Conservation (phyloP, 192 early-diverging fungal genomes). For the Backusella mclennaniae region DNA sequence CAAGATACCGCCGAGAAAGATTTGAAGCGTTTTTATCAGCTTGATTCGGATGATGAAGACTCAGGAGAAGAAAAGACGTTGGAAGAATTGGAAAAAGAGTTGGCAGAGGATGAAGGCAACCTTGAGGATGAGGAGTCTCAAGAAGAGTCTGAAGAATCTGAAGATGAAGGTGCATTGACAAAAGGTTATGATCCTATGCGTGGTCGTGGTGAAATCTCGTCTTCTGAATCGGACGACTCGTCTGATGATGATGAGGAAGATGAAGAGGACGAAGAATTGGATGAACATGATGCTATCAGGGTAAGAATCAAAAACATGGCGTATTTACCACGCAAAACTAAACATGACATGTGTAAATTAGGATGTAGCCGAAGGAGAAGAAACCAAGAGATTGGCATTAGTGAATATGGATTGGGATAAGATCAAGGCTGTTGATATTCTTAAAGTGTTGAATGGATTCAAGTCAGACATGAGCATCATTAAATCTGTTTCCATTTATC, state of each 20-base stretch:
- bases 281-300: not conserved
- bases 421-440: slow-evolving; percentile 82
- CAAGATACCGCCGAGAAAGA: slow-evolving; percentile 48
- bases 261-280: slow-evolving; percentile 44
- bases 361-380: slow-evolving; percentile 55
- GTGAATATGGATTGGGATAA: slow-evolving; percentile 98
- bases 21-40: slow-evolving; percentile 72
- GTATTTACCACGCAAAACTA: not conserved
- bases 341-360: not conserved
- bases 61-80: slow-evolving; percentile 31
- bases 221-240: slow-evolving; percentile 49
- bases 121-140: slow-evolving; percentile 30
- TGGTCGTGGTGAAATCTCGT: slow-evolving; percentile 71
- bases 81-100: slow-evolving; percentile 39
- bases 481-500: slow-evolving; percentile 78
- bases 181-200: slow-evolving; percentile 67
- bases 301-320: not conserved
- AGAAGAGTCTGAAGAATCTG: slow-evolving; percentile 11
- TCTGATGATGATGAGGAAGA: slow-evolving; percentile 44
- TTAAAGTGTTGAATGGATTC: slow-evolving; percentile 82
- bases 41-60: slow-evolving; percentile 57
- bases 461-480: slow-evolving; percentile 73
- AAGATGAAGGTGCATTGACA: not conserved
- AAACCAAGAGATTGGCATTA: slow-evolving; percentile 75
- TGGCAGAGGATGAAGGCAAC: slow-evolving; percentile 38